These are phyloP conservation scores for Trichophyton rubrum DNA, from an alignment of 2,329 filamentous ascomycete species.

Conservation along the genomic window DNA sequence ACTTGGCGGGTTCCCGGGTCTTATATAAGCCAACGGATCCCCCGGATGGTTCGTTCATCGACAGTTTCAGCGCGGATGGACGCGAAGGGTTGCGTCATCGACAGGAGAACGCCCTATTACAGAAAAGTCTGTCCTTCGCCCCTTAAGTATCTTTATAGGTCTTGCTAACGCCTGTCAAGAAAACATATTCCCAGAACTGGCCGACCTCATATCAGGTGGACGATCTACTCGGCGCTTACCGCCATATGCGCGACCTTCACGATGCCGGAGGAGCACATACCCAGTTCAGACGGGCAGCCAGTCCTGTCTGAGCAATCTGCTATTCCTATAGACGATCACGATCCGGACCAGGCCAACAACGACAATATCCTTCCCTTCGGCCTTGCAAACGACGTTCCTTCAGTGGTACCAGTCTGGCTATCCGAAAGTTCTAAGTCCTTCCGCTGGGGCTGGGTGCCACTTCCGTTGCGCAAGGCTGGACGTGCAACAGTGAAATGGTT, in stretches of 20 bases:
- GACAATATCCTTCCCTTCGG: slow-evolving; percentile 18
- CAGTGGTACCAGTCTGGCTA: slow-evolving; percentile 37
- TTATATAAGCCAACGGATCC: no score
- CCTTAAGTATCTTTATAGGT: no score
- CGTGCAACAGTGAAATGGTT: slow-evolving; percentile 35
- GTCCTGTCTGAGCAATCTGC: slow-evolving; percentile 20
- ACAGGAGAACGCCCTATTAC: no score
- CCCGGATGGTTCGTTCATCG: no score
- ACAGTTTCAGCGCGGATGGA: no score
- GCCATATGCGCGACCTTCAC: background rate
- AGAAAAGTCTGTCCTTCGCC: no score
- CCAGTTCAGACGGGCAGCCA: slow-evolving; percentile 18
- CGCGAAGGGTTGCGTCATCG: no score
- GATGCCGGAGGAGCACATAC: slow-evolving; percentile 21
- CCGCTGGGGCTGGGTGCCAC: slow-evolving; percentile 37
- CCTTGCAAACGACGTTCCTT: slow-evolving; percentile 2
- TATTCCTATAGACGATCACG: slow-evolving; percentile 16
- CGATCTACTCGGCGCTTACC: background rate
- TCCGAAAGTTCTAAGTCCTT: slow-evolving; percentile 37
- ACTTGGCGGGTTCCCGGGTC: no score
- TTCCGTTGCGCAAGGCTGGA: slow-evolving; percentile 33
- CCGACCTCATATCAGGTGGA: no score
- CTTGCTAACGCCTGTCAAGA: no score
- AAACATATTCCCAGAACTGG: no score
- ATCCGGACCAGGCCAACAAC: slow-evolving; percentile 24